Conservation (phyloP, 1,284 basidiomycete genomes). For the Cryptococcus deneoformans region DNA sequence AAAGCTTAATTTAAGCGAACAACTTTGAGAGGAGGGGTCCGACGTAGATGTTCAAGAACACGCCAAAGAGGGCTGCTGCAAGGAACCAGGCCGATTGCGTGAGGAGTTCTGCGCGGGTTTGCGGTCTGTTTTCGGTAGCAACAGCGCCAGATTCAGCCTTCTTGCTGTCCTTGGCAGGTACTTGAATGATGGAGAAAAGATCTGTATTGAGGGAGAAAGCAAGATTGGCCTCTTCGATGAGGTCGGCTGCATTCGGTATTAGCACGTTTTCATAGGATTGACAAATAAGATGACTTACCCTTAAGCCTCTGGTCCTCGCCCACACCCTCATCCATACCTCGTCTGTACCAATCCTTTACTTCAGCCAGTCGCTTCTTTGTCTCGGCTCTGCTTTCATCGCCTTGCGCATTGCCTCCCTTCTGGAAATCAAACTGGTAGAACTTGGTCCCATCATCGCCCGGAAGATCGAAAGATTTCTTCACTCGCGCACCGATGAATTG, state of each 20-base stretch:
- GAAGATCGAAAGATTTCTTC: conserved; percentile 64
- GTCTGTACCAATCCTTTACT: conserved; percentile 73
- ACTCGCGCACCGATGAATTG: conserved; percentile 67
- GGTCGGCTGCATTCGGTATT: conserved; percentile 40
- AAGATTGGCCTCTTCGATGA: conserved; percentile 63
- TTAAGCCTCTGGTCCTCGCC: conserved; percentile 56
- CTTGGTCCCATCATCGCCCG: conserved; percentile 55
- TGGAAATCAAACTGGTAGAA: conserved; percentile 71
- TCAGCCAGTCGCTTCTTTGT: conserved; percentile 55
- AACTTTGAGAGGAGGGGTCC: conserved; percentile 6
- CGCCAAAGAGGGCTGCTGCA: conserved; percentile 15
- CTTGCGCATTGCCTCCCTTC: conserved; percentile 50
- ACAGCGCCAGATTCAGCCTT: neutral
- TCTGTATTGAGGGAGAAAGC: conserved; percentile 68
- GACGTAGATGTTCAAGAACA: conserved; percentile 15
- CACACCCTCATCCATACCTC: conserved; percentile 66
- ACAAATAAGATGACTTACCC: conserved; percentile 47
- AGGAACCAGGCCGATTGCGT: conserved; percentile 14
- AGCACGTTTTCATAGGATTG: neutral
- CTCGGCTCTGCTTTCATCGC: conserved; percentile 43
- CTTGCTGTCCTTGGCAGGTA: conserved; percentile 8
- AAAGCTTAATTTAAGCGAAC: no score
- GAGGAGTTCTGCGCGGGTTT: neutral
- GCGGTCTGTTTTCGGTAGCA: neutral
- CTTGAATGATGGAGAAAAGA: conserved; percentile 58